Percentiles rank a stretch among this genome's conserved stretches.
These are phyloP conservation scores for Termitomyces sp. DNA, from an alignment of 768 basidiomycete species.

Conservation along the genomic window DNA sequence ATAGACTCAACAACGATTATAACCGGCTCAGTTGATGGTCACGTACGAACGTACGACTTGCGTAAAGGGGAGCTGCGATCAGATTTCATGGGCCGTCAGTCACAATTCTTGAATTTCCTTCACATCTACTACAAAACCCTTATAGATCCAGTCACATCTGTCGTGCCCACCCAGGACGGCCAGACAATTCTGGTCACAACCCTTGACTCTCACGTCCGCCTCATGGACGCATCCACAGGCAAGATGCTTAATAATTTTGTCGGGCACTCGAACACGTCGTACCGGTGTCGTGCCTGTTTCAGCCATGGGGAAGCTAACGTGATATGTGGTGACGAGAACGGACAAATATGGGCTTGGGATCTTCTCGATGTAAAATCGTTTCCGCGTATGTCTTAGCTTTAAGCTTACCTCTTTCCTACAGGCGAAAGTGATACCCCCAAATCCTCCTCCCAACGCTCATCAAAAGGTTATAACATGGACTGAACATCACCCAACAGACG, in stretches of 20 bases:
- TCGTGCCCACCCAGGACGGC: conserved; percentile 72
- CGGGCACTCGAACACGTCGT: conserved; percentile 69
- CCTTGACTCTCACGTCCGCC: conserved; percentile 77
- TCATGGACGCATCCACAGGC: conserved; percentile 82
- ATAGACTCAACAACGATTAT: conserved; percentile 62
- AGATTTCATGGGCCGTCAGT: conserved; percentile 88
- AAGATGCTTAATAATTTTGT: conserved; percentile 80
- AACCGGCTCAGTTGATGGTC: conserved; percentile 87
- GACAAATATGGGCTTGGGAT: conserved; percentile 90
- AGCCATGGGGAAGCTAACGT: conserved; percentile 79
- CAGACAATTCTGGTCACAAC: conserved; percentile 80
- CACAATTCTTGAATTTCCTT: background rate
- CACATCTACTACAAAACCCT: conserved; percentile 1
- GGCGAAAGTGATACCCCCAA: conserved; percentile 67
- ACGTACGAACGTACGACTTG: conserved; percentile 90
- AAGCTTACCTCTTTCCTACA: conserved; percentile 21
- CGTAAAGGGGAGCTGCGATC: conserved; percentile 86
- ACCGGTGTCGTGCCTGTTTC: conserved; percentile 78
- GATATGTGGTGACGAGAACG: conserved; percentile 86
- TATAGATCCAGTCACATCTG: conserved; percentile 80
- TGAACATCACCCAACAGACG: conserved; percentile 80
- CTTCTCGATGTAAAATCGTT: conserved; percentile 64
- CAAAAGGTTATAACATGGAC: conserved; percentile 87
- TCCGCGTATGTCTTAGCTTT: conserved; percentile 1
- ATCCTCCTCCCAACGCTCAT: conserved; percentile 75